These are phyloP conservation scores for Jatropha multifida DNA, from an alignment of 441 rosid genomes.

Conservation along the genomic window DNA sequence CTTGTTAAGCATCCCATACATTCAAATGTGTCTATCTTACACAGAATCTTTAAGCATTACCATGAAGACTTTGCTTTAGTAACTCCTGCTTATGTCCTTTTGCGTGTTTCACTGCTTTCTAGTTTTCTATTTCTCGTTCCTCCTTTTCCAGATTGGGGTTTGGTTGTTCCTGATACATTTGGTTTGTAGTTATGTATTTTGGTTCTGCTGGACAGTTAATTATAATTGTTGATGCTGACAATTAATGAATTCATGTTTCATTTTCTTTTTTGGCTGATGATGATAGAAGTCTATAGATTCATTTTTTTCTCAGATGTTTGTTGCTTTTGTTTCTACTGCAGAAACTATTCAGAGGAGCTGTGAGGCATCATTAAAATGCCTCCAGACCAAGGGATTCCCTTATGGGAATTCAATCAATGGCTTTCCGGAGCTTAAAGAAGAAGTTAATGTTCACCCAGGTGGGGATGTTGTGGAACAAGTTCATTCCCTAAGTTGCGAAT, in stretches of 20 bases:
- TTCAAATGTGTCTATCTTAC: neutral
- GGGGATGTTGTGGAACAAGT: slow-evolving; percentile 37
- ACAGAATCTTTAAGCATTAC: neutral
- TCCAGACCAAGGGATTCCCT: slow-evolving; percentile 43
- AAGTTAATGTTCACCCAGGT: slow-evolving; percentile 26
- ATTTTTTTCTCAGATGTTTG: slow-evolving; percentile 16
- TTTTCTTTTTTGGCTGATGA: neutral
- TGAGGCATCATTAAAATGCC: slow-evolving; percentile 57
- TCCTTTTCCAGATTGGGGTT: neutral
- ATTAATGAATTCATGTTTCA: neutral
- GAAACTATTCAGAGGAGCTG: slow-evolving; percentile 49
- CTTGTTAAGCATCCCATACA: neutral
- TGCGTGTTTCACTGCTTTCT: neutral
- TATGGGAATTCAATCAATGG: slow-evolving; percentile 42
- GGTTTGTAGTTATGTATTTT: neutral
- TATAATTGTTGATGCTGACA: slow-evolving; percentile 5
- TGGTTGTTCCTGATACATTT: neutral
- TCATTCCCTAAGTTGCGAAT: slow-evolving; percentile 30
- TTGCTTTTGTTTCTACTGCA: slow-evolving; percentile 24
- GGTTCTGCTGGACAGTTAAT: neutral
- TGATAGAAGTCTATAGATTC: neutral
- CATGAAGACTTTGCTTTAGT: neutral
- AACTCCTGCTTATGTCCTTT: neutral
- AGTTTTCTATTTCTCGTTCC: neutral
- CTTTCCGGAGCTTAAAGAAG: slow-evolving; percentile 39